Percentiles rank a stretch among this genome's conserved stretches.
Conservation (phyloP, 2,329 filamentous ascomycete genomes). For the Hymenoscyphus fructigenus region DNA sequence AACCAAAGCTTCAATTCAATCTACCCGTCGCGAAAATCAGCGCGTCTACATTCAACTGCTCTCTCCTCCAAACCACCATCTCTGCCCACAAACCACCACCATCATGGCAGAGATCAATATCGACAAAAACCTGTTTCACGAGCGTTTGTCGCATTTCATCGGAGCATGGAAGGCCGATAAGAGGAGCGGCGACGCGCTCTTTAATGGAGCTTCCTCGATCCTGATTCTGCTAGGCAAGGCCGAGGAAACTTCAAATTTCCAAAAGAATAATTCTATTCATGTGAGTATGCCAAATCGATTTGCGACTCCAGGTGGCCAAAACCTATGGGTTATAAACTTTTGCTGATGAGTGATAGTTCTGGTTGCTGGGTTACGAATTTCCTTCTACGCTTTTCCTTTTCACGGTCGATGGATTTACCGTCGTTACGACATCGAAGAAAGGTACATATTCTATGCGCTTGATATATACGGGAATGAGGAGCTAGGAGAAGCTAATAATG, state of each 20-base stretch:
- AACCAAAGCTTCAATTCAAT: conserved; percentile 7
- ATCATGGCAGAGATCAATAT: conserved; percentile 80
- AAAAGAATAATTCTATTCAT: conserved; percentile 96
- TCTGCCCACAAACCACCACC: conserved; percentile 9
- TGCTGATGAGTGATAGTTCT: conserved; percentile 63
- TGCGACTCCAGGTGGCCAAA: not conserved
- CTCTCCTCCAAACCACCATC: not conserved
- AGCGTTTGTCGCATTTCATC: conserved; percentile 83
- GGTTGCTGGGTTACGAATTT: conserved; percentile 98
- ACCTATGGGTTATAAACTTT: not conserved
- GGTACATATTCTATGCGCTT: conserved; percentile 51
- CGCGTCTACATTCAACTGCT: not conserved
- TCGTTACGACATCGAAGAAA: conserved; percentile 97
- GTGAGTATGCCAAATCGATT: conserved; percentile 51
- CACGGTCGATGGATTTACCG: conserved; percentile 82
- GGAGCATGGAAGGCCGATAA: conserved; percentile 96
- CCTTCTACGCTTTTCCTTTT: conserved; percentile 93
- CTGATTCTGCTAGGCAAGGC: conserved; percentile 93
- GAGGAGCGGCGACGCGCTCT: conserved; percentile 79
- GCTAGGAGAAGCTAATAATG: conserved; percentile 36
- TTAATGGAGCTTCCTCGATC: conserved; percentile 83
- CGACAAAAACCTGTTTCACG: conserved; percentile 90
- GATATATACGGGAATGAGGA: not conserved
- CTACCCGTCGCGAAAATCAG: conserved; percentile 6
- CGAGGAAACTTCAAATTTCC: conserved; percentile 80